phyloP scores from a whole-genome alignment of 768 basidiomycete genomes.

The Boletus subparvulus region DNA sequence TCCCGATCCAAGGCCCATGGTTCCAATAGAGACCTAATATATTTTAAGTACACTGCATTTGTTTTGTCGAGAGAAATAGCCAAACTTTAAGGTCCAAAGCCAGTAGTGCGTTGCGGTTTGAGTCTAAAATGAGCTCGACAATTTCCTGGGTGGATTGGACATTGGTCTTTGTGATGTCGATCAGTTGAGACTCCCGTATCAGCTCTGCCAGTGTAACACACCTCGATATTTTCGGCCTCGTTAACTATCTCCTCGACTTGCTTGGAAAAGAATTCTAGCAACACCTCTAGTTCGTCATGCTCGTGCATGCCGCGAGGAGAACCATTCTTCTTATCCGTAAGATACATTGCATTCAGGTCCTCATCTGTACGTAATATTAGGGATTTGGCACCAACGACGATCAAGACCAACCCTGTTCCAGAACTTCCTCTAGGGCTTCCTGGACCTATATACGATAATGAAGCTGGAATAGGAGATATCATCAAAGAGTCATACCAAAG shows the following conservation, averaged over 20 bases:
- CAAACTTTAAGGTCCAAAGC: slow-evolving; percentile 86
- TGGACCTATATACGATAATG: slow-evolving; percentile 57
- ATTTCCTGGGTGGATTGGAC: slow-evolving; percentile 98
- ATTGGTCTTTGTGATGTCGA: slow-evolving; percentile 51
- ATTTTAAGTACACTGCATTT: slow-evolving; percentile 1
- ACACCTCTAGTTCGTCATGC: slow-evolving; percentile 89
- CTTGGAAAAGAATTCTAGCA: slow-evolving; percentile 93
- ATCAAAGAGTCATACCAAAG: slow-evolving; percentile 50
- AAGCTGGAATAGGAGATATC: neutral
- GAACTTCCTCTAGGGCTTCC: slow-evolving; percentile 86
- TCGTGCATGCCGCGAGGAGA: slow-evolving; percentile 63
- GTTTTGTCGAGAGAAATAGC: neutral
- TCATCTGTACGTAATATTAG: slow-evolving; percentile 58
- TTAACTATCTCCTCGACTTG: slow-evolving; percentile 97
- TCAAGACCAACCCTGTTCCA: slow-evolving; percentile 71
- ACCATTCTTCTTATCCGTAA: slow-evolving; percentile 78
- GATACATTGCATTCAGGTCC: slow-evolving; percentile 93
- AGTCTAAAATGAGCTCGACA: slow-evolving; percentile 93
- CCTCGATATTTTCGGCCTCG: slow-evolving; percentile 86
- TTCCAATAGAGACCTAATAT: slow-evolving; percentile 82
- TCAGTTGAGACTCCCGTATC: neutral
- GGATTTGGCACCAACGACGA: neutral
- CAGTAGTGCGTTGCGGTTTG: slow-evolving; percentile 89
- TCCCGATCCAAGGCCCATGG: slow-evolving; percentile 88
- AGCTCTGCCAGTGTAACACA: slow-evolving; percentile 31